phyloP scores from a whole-genome alignment of 345 rosid genomes.

The Lepidium sativum region DNA sequence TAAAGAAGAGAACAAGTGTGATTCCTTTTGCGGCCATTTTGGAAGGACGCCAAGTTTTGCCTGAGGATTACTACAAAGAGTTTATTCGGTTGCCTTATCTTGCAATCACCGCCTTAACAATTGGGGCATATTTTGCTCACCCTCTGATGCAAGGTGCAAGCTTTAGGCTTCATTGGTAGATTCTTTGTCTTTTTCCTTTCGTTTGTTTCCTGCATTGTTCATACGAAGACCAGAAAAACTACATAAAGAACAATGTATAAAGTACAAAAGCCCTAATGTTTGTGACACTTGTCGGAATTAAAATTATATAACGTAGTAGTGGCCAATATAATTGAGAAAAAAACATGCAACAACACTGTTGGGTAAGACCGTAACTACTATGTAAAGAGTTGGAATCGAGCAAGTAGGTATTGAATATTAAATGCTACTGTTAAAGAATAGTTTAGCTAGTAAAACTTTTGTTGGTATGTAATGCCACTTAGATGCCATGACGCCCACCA shows the following conservation, averaged over 20 bases:
- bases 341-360: background rate
- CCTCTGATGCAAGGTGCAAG: conserved; percentile 68
- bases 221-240: background rate
- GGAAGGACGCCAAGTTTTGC: conserved; percentile 59
- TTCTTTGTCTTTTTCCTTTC: too few relatives aligned
- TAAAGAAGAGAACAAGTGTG: conserved; percentile 57
- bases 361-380: background rate
- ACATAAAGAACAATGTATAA: background rate
- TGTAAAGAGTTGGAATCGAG: background rate
- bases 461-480: background rate
- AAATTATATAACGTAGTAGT: background rate
- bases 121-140: conserved; percentile 59
- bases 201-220: background rate
- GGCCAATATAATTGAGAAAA: background rate
- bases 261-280: background rate
- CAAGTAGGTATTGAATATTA: background rate
- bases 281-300: background rate
- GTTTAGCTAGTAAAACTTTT: background rate
- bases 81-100: conserved; percentile 58
- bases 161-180: conserved; percentile 61
- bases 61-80: conserved; percentile 59
- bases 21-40: conserved; percentile 72
- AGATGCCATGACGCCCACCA: background rate
- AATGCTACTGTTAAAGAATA: background rate
- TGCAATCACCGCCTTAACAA: conserved; percentile 56